Evolutionary conservation across 768 basidiomycete species (phyloP), one percentile per base, ranked within the genome.

Genomic region (Pulveroboletus sp.): DNA sequence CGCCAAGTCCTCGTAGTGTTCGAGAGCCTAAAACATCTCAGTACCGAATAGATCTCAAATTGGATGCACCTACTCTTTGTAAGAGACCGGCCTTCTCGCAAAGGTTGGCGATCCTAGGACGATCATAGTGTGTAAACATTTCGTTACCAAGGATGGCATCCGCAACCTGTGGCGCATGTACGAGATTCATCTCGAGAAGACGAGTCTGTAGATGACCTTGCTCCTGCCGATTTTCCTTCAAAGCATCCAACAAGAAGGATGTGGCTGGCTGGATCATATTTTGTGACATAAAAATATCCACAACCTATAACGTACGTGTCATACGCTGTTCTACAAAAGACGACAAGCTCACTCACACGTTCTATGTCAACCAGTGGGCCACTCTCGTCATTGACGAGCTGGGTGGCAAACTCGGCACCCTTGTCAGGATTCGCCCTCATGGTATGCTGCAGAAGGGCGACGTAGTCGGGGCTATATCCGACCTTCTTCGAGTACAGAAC

Each of bases 231-330:
- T 99, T 98, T 47, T 99, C 97, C 75, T 99, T 98, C 59, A 99
- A 77, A 19, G 94, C 97, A 63, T 98, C 97, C 50, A 99, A 73
- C 40, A 98, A 74, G 85, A 99, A 98, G 1, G 93, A 94, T 1
- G 97, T 99, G 6, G 97, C 97, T 17, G 94, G 95, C 68, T 98
- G 97, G 49, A 98, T 94, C 93, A 98, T 92, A 72, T 97, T 98
- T 66, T 97, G 94, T 1, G 89, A 88, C 93, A 97, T 97, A 77
- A 99, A 98, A 60, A 98, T 97, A 62, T 99, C 97, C 51, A 97
- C 94, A 46, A 97, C 90, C 84, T 88, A 25, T 39, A 27, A 47
- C n/a, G 39, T 39, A 27, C 43, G 39, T 38, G 19, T 24, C 31
- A 41, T 17, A n/a, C 40, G 24, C 16, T 21, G 36, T 13, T 36